Evolutionary conservation across 2,329 filamentous ascomycete genomes (phyloP).

Genomic region (Colletotrichum tropicale): DNA sequence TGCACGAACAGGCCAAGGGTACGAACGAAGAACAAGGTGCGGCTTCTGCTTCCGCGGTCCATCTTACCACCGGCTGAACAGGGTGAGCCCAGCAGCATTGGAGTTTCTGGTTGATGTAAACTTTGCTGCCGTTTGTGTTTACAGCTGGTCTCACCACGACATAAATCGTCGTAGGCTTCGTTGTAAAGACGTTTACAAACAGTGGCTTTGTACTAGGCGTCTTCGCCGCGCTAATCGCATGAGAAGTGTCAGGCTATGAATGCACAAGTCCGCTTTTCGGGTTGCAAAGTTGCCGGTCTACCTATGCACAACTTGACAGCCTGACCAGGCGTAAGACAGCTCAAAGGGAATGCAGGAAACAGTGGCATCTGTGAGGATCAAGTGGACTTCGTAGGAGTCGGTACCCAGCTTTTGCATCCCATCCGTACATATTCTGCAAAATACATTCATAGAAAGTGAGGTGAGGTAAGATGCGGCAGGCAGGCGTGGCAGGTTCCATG

Average conservation of each 20-base stretch:
- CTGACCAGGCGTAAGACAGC: background rate
- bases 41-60: background rate
- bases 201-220: background rate
- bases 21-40: background rate
- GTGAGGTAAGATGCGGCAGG: background rate
- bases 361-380: background rate
- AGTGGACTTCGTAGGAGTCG: background rate
- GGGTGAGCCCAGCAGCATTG: background rate
- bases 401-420: background rate
- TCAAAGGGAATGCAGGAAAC: background rate
- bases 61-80: background rate
- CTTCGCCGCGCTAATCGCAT: background rate
- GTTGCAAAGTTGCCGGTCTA: background rate
- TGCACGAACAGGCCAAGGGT: constrained; percentile 1
- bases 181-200: background rate
- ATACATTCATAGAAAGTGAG: background rate
- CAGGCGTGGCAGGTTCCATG: background rate
- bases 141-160: background rate
- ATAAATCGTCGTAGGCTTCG: background rate
- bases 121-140: background rate
- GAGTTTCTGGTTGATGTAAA: background rate
- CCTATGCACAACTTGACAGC: background rate
- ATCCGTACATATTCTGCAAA: background rate
- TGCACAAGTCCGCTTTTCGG: background rate
- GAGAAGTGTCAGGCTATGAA: background rate